These are phyloP conservation scores for Colletotrichum sp. DNA, from an alignment of 2,329 filamentous ascomycete species.

Conservation along the genomic window DNA sequence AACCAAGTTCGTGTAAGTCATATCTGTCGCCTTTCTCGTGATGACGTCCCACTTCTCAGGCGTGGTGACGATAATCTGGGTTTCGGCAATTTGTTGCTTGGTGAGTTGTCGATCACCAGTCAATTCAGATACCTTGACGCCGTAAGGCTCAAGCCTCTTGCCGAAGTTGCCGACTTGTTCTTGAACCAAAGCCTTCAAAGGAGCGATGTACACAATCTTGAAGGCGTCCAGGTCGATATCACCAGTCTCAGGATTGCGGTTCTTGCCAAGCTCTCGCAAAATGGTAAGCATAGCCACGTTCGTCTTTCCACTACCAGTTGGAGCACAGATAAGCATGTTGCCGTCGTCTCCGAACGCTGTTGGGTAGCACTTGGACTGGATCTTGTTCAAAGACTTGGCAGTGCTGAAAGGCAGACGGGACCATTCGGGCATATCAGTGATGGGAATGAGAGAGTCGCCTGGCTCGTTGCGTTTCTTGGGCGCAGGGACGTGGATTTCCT, in stretches of 20 bases:
- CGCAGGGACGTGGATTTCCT: conserved; percentile 95
- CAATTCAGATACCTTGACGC: conserved; percentile 91
- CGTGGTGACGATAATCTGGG: conserved; percentile 96
- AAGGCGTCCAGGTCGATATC: conserved; percentile 95
- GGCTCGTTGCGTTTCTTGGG: conserved; percentile 88
- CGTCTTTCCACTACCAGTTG: conserved; percentile 96
- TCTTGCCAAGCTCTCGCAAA: conserved; percentile 94
- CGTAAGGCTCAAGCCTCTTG: conserved; percentile 86
- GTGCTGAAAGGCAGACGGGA: conserved; percentile 84
- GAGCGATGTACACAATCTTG: conserved; percentile 98
- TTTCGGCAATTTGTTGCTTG: conserved; percentile 97
- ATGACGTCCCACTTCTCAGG: conserved; percentile 99
- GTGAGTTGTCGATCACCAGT: conserved; percentile 98
- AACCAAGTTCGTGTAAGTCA: conserved; percentile 97
- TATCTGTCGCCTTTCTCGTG: conserved; percentile 94
- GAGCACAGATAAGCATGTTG: conserved; percentile 97
- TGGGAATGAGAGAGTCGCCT: conserved; percentile 80
- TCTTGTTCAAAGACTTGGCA: conserved; percentile 88
- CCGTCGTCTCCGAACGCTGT: conserved; percentile 92
- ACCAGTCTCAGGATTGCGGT: conserved; percentile 87
- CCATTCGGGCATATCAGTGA: conserved; percentile 92
- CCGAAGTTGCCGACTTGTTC: conserved; percentile 99
- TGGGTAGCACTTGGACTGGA: conserved; percentile 92
- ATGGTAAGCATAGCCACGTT: conserved; percentile 99
- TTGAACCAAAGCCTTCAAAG: conserved; percentile 92